Base-by-base conservation (phyloP, 2,329 filamentous ascomycete species). In the Cladophialophora chaetospira region DNA sequence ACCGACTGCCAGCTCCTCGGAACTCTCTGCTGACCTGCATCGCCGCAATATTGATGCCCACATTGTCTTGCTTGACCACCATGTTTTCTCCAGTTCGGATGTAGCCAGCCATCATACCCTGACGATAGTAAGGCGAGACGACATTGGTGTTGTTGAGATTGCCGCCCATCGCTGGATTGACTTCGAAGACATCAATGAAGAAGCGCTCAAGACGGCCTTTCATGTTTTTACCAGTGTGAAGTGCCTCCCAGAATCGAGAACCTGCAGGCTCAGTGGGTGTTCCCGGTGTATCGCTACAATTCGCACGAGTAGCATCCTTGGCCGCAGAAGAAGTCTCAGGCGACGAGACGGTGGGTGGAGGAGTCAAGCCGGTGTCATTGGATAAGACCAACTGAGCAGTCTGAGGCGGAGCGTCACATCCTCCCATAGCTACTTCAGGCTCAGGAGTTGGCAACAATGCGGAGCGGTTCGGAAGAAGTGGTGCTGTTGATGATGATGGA, bases 11-110 rank as follows among this genome's bases (percentile, higher is more conserved):
- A 5, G 29, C 35, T 8, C 38, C 42, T 8, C 47, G 44, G 42
- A 64, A 64, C 11, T 43, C 38, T 38, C 55, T 61, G 53, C 38
- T 57, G n/a, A 59, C 51, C 17, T 21, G 53, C 36, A 63, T 38
- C 15, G 53, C 26, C 13, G 17, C 17, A 10, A 17, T 40, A n/a
- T 42, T 19, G 1, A 61, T 50, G 26, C 58, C 43, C 36, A 64
- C 31, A 35, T 64, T 64, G 19, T 57, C 48, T 9, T 25, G 10
- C 10, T 53, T 23, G 23, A 62, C 57, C 36, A 53, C 52, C 9
- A 51, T 11, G 5, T 2, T 15, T 6, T 28, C 44, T 1, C 55
- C 48, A 6, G 33, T 43, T 28, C 43, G 45, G 15, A 62, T 53
- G 46, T 51, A 46, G 10, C 52, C 59, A 5, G 35, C 46, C 25